Base-by-base conservation (phyloP, 2,329 filamentous ascomycete species). In the Calonectria ilicicola region DNA sequence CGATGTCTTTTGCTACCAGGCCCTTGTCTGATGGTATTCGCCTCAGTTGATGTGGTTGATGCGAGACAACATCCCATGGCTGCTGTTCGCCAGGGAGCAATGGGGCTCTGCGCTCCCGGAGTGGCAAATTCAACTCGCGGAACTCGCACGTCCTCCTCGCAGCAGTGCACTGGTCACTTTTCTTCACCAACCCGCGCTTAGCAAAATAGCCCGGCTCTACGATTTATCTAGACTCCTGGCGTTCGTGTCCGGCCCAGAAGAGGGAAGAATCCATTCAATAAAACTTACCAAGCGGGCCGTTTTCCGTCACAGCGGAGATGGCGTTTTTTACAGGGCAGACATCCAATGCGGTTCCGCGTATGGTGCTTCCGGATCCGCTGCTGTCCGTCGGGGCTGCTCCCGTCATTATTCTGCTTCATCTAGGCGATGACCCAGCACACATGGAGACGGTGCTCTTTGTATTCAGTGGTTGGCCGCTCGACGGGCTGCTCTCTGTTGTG, bases 31-130 rank as follows among this genome's bases (percentile, higher is more conserved):
- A 10, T 2, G 51, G 4, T 23, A 40, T 23, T 5, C 4, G 12
- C 3, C 51, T 32, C 23, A 8, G 44, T 21, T 23, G 8, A 10
- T 47, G 44, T 1, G 46, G 21, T 6, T 12, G 3, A 19, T 23
- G 21, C 15, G 51, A 26, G 17, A 27, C 26, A 12, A 76, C 19
- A 1, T 51, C 15, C 77, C 77, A 79, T 7, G 77, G 77, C 8
- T 72, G 71, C 29, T 78, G 77, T 51, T 79, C 69, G 2, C 77
- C 77, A 1, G 77, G 77, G 0, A 78, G 73, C 27, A 65, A 71
- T 5, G 40, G 14, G 6, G 72, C 68, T 1, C 72, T 74, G 2
- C 76, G 77, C 15, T 79, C 77, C 26, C 76, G 74, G 4, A 78
- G 74, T 5, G 77, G 77, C 3, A 78, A 19, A 12, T 49, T 58